Evolutionary conservation across 1,139 yeast genomes (phyloP).

Genomic region (Yamadazyma buinensis): DNA sequence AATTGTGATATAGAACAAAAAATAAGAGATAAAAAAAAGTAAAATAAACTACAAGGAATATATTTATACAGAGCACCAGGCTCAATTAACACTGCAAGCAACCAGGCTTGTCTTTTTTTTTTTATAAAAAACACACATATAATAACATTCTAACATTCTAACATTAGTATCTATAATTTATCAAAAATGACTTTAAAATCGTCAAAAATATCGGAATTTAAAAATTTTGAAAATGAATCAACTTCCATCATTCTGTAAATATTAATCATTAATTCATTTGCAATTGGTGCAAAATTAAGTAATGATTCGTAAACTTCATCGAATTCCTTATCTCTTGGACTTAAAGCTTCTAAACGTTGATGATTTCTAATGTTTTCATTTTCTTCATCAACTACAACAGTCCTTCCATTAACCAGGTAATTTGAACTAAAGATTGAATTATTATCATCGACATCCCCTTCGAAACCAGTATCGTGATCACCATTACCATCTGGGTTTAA

Average conservation of each 20-base stretch:
- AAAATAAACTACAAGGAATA: no score
- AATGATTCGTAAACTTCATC: conserved; percentile 43
- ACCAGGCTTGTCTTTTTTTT: not conserved
- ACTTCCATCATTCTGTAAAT: conserved; percentile 61
- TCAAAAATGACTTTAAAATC: conserved; percentile 8
- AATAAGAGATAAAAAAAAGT: no score
- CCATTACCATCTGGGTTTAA: not conserved
- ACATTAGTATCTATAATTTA: no score
- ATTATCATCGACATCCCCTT: not conserved
- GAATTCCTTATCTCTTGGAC: conserved; percentile 3
- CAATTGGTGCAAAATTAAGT: conserved; percentile 41
- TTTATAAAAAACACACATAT: no score
- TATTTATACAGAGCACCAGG: no score
- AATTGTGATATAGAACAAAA: no score
- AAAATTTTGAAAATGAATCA: conserved; percentile 73
- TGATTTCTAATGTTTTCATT: not conserved
- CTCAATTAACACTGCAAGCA: no score
- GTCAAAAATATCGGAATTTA: conserved; percentile 28
- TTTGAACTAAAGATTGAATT: conserved; percentile 3
- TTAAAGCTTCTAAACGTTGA: not conserved
- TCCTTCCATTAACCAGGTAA: not conserved
- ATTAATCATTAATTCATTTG: conserved; percentile 23
- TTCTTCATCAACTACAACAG: not conserved
- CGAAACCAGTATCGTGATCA: no score
- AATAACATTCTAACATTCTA: no score